Evolutionary conservation across 1,284 basidiomycete species (phyloP).

Genomic region (Cutaneotrichosporon cutaneum): DNA sequence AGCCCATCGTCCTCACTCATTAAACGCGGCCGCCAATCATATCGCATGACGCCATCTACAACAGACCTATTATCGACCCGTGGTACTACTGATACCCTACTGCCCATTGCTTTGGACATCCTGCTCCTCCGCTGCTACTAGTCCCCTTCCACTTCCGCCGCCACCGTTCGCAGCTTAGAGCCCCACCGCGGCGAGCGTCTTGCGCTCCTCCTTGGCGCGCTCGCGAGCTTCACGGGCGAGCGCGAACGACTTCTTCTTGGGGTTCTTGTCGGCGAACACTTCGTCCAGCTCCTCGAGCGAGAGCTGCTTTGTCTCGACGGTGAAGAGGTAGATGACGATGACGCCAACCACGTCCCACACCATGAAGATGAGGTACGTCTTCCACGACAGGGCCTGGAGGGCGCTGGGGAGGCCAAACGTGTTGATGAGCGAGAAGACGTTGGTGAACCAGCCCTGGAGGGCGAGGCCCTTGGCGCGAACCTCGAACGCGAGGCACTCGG

Average conservation of each 20-base stretch:
- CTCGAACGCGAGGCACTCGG: conserved; percentile 60
- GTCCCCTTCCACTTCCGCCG: too few species aligned
- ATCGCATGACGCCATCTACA: too few species aligned
- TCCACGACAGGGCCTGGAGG: conserved; percentile 32
- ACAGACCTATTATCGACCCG: too few species aligned
- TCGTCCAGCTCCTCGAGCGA: conserved; percentile 61
- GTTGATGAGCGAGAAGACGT: conserved; percentile 34
- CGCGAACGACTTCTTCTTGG: conserved; percentile 54
- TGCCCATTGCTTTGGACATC: too few species aligned
- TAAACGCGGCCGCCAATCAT: too few species aligned
- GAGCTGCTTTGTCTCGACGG: conserved; percentile 57
- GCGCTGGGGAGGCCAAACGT: conserved; percentile 42
- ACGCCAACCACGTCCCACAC: conserved; percentile 61
- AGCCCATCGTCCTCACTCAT: too few species aligned
- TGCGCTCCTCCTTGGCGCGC: conserved; percentile 17
- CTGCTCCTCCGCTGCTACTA: too few species aligned
- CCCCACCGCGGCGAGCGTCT: not conserved
- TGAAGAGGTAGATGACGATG: conserved; percentile 60
- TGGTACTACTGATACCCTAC: not conserved
- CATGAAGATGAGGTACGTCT: conserved; percentile 58
- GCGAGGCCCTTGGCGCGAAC: conserved; percentile 57
- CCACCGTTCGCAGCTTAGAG: not conserved
- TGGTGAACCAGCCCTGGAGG: conserved; percentile 28
- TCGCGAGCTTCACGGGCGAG: conserved; percentile 22
- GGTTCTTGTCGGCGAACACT: conserved; percentile 57